These are phyloP conservation scores for Penicillium lividum DNA, from an alignment of 495 filamentous ascomycete species.

Conservation along the genomic window DNA sequence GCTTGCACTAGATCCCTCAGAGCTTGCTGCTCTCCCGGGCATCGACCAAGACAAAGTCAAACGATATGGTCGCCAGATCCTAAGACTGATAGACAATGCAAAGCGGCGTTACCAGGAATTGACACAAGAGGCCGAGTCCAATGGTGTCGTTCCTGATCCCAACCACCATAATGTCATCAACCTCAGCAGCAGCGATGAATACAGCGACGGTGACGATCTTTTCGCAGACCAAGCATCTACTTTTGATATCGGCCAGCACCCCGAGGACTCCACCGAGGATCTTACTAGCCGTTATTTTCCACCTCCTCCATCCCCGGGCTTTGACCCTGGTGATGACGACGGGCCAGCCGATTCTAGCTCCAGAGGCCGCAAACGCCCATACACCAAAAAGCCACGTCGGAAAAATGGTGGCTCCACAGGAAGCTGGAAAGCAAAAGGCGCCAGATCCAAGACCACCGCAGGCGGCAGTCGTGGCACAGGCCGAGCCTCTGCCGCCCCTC, in stretches of 20 bases:
- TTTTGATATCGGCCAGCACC: constrained; percentile 35
- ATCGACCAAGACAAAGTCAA: constrained; percentile 71
- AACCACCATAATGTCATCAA: constrained; percentile 69
- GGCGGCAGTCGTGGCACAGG: constrained; percentile 24
- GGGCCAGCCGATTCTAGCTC: constrained; percentile 23
- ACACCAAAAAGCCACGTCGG: constrained; percentile 30
- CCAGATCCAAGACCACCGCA: constrained; percentile 29
- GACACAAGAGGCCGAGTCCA: constrained; percentile 45
- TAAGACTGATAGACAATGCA: constrained; percentile 61
- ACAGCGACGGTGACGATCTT: constrained; percentile 47
- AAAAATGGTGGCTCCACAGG: constrained; percentile 30
- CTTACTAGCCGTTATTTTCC: constrained; percentile 52
- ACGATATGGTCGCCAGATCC: constrained; percentile 65
- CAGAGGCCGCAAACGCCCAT: constrained; percentile 32
- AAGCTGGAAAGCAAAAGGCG: constrained; percentile 28
- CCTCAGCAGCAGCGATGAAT: constrained; percentile 64
- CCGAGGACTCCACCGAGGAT: constrained; percentile 16
- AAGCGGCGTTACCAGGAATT: constrained; percentile 61
- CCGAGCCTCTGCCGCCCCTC: constrained; percentile 26
- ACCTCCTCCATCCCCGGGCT: constrained; percentile 26
- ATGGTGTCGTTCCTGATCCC: constrained; percentile 51
- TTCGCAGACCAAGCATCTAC: constrained; percentile 40
- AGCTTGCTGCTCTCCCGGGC: constrained; percentile 66
- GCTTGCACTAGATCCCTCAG: constrained; percentile 28
- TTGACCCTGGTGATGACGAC: constrained; percentile 28